Percentiles rank a stretch among this genome's conserved stretches.
phyloP scores from a whole-genome alignment of 768 basidiomycete genomes.

The Hirschioporus abietinus region DNA sequence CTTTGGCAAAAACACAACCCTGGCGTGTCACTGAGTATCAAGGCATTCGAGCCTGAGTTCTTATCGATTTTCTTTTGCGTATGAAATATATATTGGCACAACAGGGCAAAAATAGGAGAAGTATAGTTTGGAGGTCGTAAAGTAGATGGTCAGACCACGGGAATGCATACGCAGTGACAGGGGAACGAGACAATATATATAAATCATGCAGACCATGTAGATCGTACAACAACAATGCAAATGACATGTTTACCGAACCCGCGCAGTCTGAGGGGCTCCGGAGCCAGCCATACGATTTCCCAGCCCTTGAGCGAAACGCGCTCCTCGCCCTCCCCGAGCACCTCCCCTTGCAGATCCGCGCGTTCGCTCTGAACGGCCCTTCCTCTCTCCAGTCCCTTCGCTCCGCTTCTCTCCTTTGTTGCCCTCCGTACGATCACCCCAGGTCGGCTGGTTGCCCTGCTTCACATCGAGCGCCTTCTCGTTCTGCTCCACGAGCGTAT shows the following conservation, averaged over 20 bases:
- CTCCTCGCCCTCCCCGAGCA: conserved; percentile 61
- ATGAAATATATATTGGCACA: background rate
- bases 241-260: background rate
- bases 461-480: conserved; percentile 86
- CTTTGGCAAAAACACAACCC: no score
- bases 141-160: background rate
- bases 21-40: no score
- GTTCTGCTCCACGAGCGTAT: conserved; percentile 82
- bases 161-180: background rate
- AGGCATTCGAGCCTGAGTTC: no score
- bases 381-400: conserved; percentile 72
- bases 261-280: background rate
- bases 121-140: background rate
- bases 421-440: conserved; percentile 66
- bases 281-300: conserved; percentile 68
- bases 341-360: conserved; percentile 57
- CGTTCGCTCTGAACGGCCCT: conserved; percentile 67
- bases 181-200: background rate
- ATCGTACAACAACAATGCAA: background rate
- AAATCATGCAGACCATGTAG: background rate
- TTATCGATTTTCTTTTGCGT: no score
- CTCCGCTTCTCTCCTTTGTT: conserved; percentile 73
- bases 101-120: background rate
- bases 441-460: conserved; percentile 60
- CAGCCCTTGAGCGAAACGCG: conserved; percentile 78